These are phyloP conservation scores for Teratosphaeria gauchensis DNA, from an alignment of 2,329 filamentous ascomycete species.

Conservation along the genomic window DNA sequence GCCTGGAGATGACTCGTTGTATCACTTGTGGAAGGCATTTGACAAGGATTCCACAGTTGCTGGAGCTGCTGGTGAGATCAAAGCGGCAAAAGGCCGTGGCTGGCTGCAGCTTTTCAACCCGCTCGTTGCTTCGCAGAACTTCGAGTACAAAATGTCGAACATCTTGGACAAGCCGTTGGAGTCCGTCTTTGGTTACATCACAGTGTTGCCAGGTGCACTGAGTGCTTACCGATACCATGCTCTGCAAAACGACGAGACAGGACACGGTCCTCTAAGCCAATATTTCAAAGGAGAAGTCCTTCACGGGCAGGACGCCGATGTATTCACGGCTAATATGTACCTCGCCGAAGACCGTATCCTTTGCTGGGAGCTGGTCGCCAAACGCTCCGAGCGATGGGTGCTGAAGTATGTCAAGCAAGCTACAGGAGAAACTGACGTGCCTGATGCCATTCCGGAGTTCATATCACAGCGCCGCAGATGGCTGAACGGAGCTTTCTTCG, in stretches of 20 bases:
- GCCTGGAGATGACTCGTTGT: slow-evolving; percentile 80
- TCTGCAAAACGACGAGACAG: slow-evolving; percentile 90
- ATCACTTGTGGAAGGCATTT: slow-evolving; percentile 97
- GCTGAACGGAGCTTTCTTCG: slow-evolving; percentile 98
- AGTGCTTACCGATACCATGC: slow-evolving; percentile 95
- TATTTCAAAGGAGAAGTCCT: slow-evolving; percentile 99
- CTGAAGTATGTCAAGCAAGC: slow-evolving; percentile 96
- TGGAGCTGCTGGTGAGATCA: slow-evolving; percentile 94
- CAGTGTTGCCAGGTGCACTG: slow-evolving; percentile 85
- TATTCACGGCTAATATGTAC: slow-evolving; percentile 97
- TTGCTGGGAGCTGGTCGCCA: slow-evolving; percentile 92
- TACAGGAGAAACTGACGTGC: slow-evolving; percentile 95
- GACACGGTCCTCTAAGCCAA: slow-evolving; percentile 88
- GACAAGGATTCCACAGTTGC: slow-evolving; percentile 96
- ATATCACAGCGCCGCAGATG: slow-evolving; percentile 92
- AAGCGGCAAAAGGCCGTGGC: slow-evolving; percentile 83
- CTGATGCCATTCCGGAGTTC: slow-evolving; percentile 88
- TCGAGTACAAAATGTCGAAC: slow-evolving; percentile 99
- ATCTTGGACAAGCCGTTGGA: slow-evolving; percentile 96
- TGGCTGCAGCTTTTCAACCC: slow-evolving; percentile 83
- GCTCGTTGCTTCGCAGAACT: slow-evolving; percentile 92
- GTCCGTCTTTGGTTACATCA: slow-evolving; percentile 96
- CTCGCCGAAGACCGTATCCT: slow-evolving; percentile 81
- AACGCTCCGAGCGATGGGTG: slow-evolving; percentile 90
- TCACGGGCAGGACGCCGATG: slow-evolving; percentile 89